These are phyloP conservation scores for Didymosphaeria variabile DNA, from an alignment of 2,329 filamentous ascomycete species.

Conservation along the genomic window DNA sequence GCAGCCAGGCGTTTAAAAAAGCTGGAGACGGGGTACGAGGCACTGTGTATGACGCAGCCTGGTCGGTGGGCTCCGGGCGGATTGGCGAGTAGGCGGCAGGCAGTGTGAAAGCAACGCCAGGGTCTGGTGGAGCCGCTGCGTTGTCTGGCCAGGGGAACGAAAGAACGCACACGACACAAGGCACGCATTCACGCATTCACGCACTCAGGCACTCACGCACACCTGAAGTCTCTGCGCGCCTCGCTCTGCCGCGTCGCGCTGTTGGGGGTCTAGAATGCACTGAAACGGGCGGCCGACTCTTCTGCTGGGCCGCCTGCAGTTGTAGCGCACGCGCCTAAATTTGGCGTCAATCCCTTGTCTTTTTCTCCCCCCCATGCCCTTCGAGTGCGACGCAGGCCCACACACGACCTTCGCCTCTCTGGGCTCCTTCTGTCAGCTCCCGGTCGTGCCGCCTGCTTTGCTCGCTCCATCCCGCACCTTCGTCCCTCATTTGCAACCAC, in stretches of 20 bases:
- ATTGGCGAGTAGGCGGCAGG: conserved; percentile 15
- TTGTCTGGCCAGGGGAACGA: not conserved
- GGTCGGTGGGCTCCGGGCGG: not conserved
- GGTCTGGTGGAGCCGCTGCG: not conserved
- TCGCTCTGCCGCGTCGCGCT: not conserved
- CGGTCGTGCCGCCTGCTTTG: conserved; percentile 2
- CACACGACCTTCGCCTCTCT: conserved; percentile 15
- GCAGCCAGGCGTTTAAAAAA: conserved; percentile 3
- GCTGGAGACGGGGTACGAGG: not conserved
- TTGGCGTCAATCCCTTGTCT: conserved; percentile 4
- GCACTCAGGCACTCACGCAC: not conserved
- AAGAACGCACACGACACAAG: not conserved
- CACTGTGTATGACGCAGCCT: conserved; percentile 19
- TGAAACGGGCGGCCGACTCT: not conserved
- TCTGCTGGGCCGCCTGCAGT: not conserved
- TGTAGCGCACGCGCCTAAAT: conserved; percentile 10
- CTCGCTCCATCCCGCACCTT: conserved; percentile 17
- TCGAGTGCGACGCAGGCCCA: conserved; percentile 6
- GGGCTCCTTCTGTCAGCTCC: conserved; percentile 21
- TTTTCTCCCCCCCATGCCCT: conserved; percentile 8
- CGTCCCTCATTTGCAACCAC: conserved; percentile 15
- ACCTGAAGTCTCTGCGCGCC: no score
- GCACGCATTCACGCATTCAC: not conserved
- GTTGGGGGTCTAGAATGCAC: not conserved
- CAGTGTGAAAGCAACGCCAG: not conserved